Conservation (phyloP, 352 stramenopile genomes). For the Globisporangium cederbergense region DNA sequence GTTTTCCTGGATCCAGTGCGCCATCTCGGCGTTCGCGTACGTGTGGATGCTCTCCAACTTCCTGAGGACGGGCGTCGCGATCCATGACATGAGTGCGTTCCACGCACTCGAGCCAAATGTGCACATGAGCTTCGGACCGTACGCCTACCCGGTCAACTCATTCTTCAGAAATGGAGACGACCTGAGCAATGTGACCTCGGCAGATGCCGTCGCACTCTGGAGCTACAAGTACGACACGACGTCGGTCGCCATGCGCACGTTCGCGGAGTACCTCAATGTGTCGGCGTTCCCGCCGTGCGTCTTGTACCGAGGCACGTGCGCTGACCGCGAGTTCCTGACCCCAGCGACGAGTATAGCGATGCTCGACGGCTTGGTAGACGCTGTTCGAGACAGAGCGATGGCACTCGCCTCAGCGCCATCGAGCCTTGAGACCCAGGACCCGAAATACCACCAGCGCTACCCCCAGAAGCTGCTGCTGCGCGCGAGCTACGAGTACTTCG, state of each 20-base stretch:
- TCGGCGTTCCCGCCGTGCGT: not conserved
- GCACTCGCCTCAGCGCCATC: not conserved
- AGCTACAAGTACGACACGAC: conserved; percentile 19
- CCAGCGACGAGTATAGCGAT: not conserved
- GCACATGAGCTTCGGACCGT: conserved; percentile 14
- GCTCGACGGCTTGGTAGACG: not conserved
- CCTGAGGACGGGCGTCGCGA: conserved; percentile 11
- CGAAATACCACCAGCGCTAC: not conserved
- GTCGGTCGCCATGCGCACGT: conserved; percentile 10
- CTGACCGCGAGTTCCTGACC: not conserved
- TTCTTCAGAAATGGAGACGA: not conserved
- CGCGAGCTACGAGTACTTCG: conserved; percentile 8
- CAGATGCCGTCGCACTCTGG: conserved; percentile 5
- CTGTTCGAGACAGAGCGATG: not conserved
- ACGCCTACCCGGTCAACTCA: conserved; percentile 10
- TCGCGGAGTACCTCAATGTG: conserved; percentile 6
- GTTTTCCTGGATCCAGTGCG: conserved; percentile 8
- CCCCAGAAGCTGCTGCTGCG: not conserved
- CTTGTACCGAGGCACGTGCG: not conserved
- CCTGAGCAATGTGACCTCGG: not conserved
- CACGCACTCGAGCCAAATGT: conserved; percentile 3
- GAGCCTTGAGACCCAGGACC: not conserved
- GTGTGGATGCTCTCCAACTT: conserved; percentile 15
- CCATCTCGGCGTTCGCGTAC: conserved; percentile 8
- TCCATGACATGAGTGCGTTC: not conserved